Evolutionary conservation across 2,329 filamentous ascomycete genomes (phyloP).

Genomic region (Ophiocordyceps polyrhachis-furcata): DNA sequence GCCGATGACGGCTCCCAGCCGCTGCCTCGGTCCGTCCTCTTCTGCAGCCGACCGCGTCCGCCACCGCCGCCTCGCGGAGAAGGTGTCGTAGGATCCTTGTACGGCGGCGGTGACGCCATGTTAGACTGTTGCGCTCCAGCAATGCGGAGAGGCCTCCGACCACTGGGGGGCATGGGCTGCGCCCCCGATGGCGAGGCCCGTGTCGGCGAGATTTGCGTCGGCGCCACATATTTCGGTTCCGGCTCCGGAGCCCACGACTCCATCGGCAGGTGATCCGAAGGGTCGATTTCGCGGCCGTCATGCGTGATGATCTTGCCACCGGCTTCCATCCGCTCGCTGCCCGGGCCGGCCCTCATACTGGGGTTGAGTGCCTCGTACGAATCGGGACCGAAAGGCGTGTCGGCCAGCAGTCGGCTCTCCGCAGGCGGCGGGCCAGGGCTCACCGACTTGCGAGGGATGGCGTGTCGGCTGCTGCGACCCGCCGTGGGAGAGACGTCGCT

Average conservation of each 20-base stretch:
- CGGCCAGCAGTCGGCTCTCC: constrained; percentile 33
- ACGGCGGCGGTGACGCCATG: constrained; percentile 13
- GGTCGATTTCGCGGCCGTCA: constrained; percentile 61
- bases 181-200: constrained; percentile 32
- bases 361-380: constrained; percentile 60
- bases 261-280: constrained; percentile 62
- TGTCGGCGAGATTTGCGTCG: constrained; percentile 10
- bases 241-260: constrained; percentile 64
- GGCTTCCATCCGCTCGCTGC: constrained; percentile 26
- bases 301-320: constrained; percentile 56
- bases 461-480: constrained; percentile 27
- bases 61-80: constrained; percentile 13
- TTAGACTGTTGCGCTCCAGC: constrained; percentile 32
- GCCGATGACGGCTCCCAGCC: constrained; percentile 19
- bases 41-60: constrained; percentile 44
- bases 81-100: constrained; percentile 15
- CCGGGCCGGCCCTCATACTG: constrained; percentile 12
- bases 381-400: constrained; percentile 55
- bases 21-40: constrained; percentile 30
- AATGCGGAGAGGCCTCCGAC: constrained; percentile 32
- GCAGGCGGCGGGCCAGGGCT: constrained; percentile 44
- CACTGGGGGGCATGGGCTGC: constrained; percentile 29
- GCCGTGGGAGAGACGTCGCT: constrained; percentile 20
- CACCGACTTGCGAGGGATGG: constrained; percentile 52
- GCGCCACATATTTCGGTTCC: constrained; percentile 25